Evolutionary conservation across 441 rosid genomes (phyloP), one percentile per base, ranked within the genome.

Genomic region (Adansonia rubrostipa): DNA sequence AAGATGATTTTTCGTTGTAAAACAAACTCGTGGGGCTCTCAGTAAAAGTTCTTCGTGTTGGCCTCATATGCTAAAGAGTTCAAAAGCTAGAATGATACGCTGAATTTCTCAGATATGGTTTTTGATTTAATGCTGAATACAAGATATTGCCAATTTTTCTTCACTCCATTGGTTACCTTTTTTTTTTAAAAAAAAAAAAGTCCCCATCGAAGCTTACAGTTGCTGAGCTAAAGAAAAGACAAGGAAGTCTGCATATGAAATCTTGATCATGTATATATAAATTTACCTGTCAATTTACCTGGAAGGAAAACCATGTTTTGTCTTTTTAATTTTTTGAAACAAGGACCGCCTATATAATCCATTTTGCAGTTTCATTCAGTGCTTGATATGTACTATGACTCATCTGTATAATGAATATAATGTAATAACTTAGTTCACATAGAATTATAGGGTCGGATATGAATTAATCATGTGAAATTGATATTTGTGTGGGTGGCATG

Each of bases 11-110:
- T 66, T 69, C 9, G 79, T 73, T 79, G 82, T 71, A 81, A 83
- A 80, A 44, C 50, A 58, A n/a, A 78, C 66, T 80, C 86, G 87
- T 87, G 87, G 84, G 92, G 89, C 76, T 81, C 61, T 56, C 74
- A 56, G 80, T 75, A 24, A 87, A 82, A 84, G 81, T 50, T 22
- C 47, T 17, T 9, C 19, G 10, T 33, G 75, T 28, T 28, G 64
- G 2, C 69, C 14, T 58, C 65, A 69, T 74, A 44, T 67, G 56
- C 69, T 57, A 14, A 33, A 80, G 83, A 64, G 70, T 84, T 86
- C 84, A 88, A 86, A 88, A 85, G 90, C 56, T 71, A 14, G 75
- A 87, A 83, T 85, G 82, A 90, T 81, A 90, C 79, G 42, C 80
- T 51, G 57, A 66, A 42, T 77, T 77, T 70, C 68, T 61, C 71